phyloP scores from a whole-genome alignment of 441 rosid genomes.

The Populus hybrid region DNA sequence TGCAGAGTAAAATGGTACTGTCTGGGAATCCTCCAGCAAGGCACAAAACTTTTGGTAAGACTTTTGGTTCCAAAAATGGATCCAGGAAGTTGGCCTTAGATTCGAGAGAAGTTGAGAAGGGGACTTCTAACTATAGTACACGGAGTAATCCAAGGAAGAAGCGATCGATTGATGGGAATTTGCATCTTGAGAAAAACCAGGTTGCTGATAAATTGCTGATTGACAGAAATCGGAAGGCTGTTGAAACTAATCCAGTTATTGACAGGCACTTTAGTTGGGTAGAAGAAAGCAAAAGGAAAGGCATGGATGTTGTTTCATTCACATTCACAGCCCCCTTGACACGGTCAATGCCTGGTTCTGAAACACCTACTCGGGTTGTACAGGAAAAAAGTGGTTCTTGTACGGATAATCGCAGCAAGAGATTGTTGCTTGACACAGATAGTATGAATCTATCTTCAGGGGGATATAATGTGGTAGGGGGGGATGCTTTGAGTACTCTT shows the following conservation, averaged over 20 bases:
- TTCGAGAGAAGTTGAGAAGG: constrained; percentile 37
- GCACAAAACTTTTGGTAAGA: constrained; percentile 38
- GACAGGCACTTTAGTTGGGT: constrained; percentile 47
- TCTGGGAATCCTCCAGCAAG: constrained; percentile 34
- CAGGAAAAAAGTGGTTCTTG: constrained; percentile 24
- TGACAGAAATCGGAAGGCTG: constrained; percentile 32
- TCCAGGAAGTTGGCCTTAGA: constrained; percentile 51
- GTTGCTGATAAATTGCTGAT: constrained; percentile 25
- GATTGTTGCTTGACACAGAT: constrained; percentile 47
- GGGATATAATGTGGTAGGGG: constrained; percentile 61
- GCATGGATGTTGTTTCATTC: constrained; percentile 88
- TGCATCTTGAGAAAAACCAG: constrained; percentile 38
- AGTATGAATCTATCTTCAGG: constrained; percentile 50
- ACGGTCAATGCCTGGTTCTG: constrained; percentile 44
- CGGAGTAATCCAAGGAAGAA: constrained; percentile 58
- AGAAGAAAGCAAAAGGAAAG: constrained; percentile 70
- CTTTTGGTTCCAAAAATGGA: constrained; percentile 43
- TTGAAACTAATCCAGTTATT: constrained; percentile 29
- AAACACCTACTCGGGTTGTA: constrained; percentile 34
- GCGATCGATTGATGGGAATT: constrained; percentile 51
- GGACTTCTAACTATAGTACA: constrained; percentile 26
- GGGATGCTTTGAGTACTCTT: constrained; percentile 77
- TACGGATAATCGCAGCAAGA: constrained; percentile 38
- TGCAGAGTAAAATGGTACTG: constrained; percentile 38
- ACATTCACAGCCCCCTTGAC: constrained; percentile 87